Conservation (phyloP, 495 filamentous ascomycete species). For the Friedmanniomyces simplex region DNA sequence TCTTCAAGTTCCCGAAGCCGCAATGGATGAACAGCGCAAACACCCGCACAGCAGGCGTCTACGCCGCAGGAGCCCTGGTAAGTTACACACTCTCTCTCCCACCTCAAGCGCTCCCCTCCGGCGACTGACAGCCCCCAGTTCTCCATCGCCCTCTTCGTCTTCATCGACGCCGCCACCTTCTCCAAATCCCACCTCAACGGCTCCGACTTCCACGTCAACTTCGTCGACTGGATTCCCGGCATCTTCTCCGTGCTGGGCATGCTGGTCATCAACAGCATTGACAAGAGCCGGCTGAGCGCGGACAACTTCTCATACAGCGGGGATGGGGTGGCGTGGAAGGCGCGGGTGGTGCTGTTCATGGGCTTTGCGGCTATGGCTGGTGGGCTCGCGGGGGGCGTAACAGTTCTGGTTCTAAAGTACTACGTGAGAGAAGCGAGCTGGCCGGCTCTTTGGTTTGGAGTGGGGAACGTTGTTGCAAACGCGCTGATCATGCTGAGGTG, state of each 20-base stretch:
- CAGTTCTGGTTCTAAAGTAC: constrained; percentile 86
- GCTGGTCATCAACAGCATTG: constrained; percentile 98
- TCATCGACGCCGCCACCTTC: constrained; percentile 85
- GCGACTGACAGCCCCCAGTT: constrained; percentile 47
- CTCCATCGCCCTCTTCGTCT: constrained; percentile 91
- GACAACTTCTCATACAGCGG: constrained; percentile 85
- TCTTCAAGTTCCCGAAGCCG: constrained; percentile 38
- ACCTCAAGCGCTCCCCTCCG: background rate
- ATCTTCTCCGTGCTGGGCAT: constrained; percentile 92
- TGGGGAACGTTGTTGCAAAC: constrained; percentile 86
- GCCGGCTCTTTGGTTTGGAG: constrained; percentile 83
- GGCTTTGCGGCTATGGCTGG: constrained; percentile 92
- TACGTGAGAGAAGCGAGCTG: constrained; percentile 66
- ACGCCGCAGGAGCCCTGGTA: constrained; percentile 78
- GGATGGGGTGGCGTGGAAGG: constrained; percentile 88
- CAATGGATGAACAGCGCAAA: constrained; percentile 82
- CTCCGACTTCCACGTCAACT: constrained; percentile 77
- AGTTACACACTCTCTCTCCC: no score
- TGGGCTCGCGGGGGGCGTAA: constrained; percentile 83
- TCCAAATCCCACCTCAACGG: constrained; percentile 70
- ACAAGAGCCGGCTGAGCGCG: constrained; percentile 76
- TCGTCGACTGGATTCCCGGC: constrained; percentile 96
- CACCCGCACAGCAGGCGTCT: constrained; percentile 74
- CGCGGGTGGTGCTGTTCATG: constrained; percentile 85
- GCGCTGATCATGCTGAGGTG: constrained; percentile 78